Conservation (phyloP, 768 basidiomycete species). For the Hericium rajendrae region DNA sequence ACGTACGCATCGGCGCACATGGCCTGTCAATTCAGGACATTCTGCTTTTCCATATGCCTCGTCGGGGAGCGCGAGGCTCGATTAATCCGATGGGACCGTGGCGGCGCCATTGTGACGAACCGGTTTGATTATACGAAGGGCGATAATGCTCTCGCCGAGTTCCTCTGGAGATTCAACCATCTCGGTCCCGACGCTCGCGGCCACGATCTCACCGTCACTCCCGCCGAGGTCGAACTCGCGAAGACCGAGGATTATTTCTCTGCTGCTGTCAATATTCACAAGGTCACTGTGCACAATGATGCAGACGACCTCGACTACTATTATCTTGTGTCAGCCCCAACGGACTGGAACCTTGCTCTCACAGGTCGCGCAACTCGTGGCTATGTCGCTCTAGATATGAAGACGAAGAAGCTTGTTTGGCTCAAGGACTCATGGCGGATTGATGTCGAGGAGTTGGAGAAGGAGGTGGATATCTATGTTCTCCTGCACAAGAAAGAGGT, state of each 20-base stretch:
- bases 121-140: background rate
- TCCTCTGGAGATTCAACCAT: slow-evolving; percentile 4
- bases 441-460: background rate
- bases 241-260: too few relatives aligned
- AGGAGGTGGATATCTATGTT: background rate
- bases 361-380: background rate
- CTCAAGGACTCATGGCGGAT: background rate
- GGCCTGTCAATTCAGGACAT: too few relatives aligned
- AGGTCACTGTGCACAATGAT: too few relatives aligned
- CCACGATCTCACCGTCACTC: background rate
- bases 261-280: too few relatives aligned
- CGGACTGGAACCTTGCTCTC: too few relatives aligned
- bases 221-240: too few relatives aligned
- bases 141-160: background rate
- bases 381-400: background rate
- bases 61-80: background rate
- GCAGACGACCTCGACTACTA: too few relatives aligned
- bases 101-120: background rate
- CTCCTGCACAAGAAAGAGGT: background rate
- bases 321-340: too few relatives aligned
- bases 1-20: too few relatives aligned
- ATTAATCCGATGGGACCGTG: slow-evolving; percentile 3
- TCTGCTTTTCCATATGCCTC: too few relatives aligned
- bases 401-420: background rate
- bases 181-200: background rate